phyloP scores from a whole-genome alignment of 2,329 filamentous ascomycete species.

The Pseudogymnoascus sp. region DNA sequence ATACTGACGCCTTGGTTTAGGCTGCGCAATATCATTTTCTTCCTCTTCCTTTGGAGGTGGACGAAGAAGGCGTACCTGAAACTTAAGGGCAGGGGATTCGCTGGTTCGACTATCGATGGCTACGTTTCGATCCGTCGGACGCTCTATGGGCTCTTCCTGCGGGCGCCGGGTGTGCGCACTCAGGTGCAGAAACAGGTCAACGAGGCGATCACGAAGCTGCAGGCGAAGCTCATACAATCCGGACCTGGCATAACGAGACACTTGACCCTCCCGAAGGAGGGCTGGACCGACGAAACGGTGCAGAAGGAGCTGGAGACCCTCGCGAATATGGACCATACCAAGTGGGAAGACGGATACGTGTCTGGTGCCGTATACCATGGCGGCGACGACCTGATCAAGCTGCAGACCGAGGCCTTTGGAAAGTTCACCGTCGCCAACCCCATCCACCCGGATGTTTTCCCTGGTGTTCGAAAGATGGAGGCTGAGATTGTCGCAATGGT shows the following conservation, averaged over 20 bases:
- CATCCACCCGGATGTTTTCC: conserved; percentile 96
- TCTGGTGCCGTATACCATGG: conserved; percentile 96
- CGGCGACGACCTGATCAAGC: conserved; percentile 66
- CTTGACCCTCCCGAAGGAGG: conserved; percentile 69
- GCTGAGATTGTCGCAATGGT: conserved; percentile 97
- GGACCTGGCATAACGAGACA: conserved; percentile 65
- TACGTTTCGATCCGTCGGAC: conserved; percentile 64
- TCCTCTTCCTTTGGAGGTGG: conserved; percentile 79
- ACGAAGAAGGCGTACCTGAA: conserved; percentile 73
- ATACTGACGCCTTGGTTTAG: conserved; percentile 34
- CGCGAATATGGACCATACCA: conserved; percentile 80
- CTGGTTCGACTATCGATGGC: conserved; percentile 67
- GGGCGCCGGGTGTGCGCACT: conserved; percentile 74
- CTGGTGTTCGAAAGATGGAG: conserved; percentile 97
- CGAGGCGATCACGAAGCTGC: conserved; percentile 70
- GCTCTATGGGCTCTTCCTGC: conserved; percentile 77
- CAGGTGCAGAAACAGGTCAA: conserved; percentile 79
- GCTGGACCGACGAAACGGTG: conserved; percentile 71
- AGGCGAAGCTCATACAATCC: conserved; percentile 71
- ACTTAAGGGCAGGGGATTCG: conserved; percentile 76
- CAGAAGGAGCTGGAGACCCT: conserved; percentile 71
- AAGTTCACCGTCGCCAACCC: conserved; percentile 94
- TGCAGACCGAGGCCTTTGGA: conserved; percentile 89
- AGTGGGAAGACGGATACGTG: conserved; percentile 93
- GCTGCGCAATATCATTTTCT: conserved; percentile 78